Percentiles rank a stretch among this genome's conserved stretches.
phyloP scores from a whole-genome alignment of 495 filamentous ascomycete species.

The Neurospora tetrasperma region DNA sequence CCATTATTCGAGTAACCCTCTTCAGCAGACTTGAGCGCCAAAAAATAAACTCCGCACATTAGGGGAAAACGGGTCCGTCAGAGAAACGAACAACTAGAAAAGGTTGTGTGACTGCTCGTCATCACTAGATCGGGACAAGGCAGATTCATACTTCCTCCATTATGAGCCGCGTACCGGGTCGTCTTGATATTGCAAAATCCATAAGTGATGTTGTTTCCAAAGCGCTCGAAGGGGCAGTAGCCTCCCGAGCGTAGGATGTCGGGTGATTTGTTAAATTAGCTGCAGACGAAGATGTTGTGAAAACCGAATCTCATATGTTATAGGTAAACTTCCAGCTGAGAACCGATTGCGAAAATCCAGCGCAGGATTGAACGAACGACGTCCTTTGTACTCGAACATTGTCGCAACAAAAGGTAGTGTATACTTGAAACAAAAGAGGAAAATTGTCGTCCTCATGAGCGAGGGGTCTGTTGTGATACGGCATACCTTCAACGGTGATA shows the following conservation, averaged over 20 bases:
- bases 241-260: constrained; percentile 48
- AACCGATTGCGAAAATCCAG: constrained; percentile 24
- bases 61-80: constrained; percentile 10
- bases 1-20: neutral
- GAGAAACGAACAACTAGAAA: constrained; percentile 8
- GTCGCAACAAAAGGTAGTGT: constrained; percentile 13
- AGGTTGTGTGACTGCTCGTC: constrained; percentile 15
- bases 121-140: constrained; percentile 24
- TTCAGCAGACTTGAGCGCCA: neutral
- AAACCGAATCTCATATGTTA: constrained; percentile 27
- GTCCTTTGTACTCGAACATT: constrained; percentile 5
- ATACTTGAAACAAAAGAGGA: neutral
- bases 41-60: constrained; percentile 21
- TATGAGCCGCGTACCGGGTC: constrained; percentile 13
- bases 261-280: constrained; percentile 43
- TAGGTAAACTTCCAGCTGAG: constrained; percentile 19
- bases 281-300: constrained; percentile 45
- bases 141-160: constrained; percentile 13
- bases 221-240: constrained; percentile 41
- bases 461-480: neutral
- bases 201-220: constrained; percentile 54
- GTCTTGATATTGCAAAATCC: constrained; percentile 43
- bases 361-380: constrained; percentile 17
- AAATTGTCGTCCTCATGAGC: constrained; percentile 8
- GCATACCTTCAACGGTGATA: constrained; percentile 32